Base-by-base conservation (phyloP, 148 eudicot species). In the Talinum fruticosum region DNA sequence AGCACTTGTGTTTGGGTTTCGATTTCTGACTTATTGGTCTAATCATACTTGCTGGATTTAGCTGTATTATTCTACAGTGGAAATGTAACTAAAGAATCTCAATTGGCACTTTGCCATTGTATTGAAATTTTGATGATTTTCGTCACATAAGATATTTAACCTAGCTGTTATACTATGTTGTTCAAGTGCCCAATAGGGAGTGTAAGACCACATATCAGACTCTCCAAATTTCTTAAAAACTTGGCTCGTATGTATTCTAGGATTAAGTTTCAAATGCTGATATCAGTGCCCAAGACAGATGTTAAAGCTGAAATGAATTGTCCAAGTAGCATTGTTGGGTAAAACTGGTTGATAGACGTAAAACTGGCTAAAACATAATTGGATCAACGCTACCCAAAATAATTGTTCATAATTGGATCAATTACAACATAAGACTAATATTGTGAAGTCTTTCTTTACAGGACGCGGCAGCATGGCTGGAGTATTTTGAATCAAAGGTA, bases 391-490 rank as follows among this genome's bases (percentile, higher is more conserved):
- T n/a, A n/a, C n/a, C n/a, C n/a, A n/a, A n/a, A n/a, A n/a, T n/a
- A n/a, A n/a, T n/a, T n/a, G n/a, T n/a, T n/a, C n/a, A n/a, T n/a
- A n/a, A n/a, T n/a, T n/a, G n/a, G n/a, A n/a, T n/a, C n/a, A n/a
- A n/a, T n/a, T n/a, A n/a, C n/a, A n/a, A n/a, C n/a, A 15, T 65
- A 47, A 38, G 51, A 26, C 77, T 71, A 37, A 76, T 30, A 8
- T 49, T 41, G 23, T 76, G 80, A 29, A 33, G 49, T 79, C 64
- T n/a, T n/a, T 62, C 26, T 47, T 45, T 81, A 79, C 93, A 96
- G 99, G 99, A 96, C 86, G 98, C 99, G 69, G 99, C 98, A 78
- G 99, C 99, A 53, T 96, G 99, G 99, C 94, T 96, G 28, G 97
- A 96, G 80, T 96, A 96, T 84, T 96, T 96, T 77, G 97, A 96